A percentile compares a stretch with the other conserved stretches of the same genome.
These are phyloP conservation scores for Purpureocillium takamizusanense DNA, from an alignment of 2,329 filamentous ascomycete genomes.

Conservation along the genomic window DNA sequence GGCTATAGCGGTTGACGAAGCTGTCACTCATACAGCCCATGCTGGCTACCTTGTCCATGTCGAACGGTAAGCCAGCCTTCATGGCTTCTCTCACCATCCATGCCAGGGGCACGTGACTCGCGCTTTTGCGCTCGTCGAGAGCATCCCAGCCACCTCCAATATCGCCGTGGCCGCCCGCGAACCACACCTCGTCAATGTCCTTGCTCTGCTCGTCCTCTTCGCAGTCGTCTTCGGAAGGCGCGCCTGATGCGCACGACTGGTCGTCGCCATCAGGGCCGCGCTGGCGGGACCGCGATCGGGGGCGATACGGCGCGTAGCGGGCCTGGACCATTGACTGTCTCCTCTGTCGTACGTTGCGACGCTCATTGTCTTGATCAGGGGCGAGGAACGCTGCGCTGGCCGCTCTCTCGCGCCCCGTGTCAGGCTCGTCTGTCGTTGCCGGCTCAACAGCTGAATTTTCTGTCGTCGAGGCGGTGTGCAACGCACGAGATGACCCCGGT, in stretches of 20 bases:
- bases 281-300: constrained; percentile 27
- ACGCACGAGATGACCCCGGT: neutral
- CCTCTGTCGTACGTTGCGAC: neutral
- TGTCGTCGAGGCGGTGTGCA: neutral
- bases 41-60: constrained; percentile 55
- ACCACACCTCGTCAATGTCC: constrained; percentile 75
- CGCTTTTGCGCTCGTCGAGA: constrained; percentile 45
- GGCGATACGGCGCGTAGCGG: constrained; percentile 31
- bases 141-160: constrained; percentile 69
- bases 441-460: neutral
- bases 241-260: constrained; percentile 20
- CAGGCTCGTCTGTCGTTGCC: neutral
- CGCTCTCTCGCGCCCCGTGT: neutral
- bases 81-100: constrained; percentile 59
- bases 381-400: constrained; percentile 6
- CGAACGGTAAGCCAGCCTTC: constrained; percentile 60
- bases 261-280: constrained; percentile 15
- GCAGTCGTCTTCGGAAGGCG: constrained; percentile 27
- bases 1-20: constrained; percentile 3
- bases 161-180: constrained; percentile 70
- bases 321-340: constrained; percentile 5
- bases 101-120: constrained; percentile 59
- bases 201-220: constrained; percentile 38
- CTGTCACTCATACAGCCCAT: constrained; percentile 44
- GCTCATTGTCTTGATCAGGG: constrained; percentile 4